A percentile compares a stretch with the other conserved stretches of the same genome.
These are phyloP conservation scores for Paramyrothecium sp. DNA, from an alignment of 2,329 filamentous ascomycete genomes.

Conservation along the genomic window DNA sequence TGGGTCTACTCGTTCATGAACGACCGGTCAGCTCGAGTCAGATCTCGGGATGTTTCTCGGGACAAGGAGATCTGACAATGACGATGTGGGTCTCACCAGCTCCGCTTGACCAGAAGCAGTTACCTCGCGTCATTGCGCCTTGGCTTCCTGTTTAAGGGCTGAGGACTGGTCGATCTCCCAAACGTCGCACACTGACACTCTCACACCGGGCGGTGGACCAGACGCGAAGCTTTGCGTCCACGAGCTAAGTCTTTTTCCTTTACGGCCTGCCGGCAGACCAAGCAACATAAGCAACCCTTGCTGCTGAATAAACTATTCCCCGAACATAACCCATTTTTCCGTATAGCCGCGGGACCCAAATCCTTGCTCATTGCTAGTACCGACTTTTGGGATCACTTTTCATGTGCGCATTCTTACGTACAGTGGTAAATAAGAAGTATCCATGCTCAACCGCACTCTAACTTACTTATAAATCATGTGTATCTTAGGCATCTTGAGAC, in stretches of 20 bases:
- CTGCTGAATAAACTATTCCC: background rate
- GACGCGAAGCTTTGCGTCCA: background rate
- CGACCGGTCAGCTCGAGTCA: background rate
- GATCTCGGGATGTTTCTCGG: background rate
- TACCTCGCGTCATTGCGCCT: background rate
- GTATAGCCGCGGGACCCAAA: no score
- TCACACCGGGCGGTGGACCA: background rate
- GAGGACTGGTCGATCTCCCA: background rate
- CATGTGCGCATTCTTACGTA: no score
- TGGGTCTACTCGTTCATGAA: constrained; percentile 13
- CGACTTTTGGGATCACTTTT: no score
- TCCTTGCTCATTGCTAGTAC: no score
- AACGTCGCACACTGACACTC: background rate
- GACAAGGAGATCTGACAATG: background rate
- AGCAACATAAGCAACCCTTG: background rate
- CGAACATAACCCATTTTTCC: no score
- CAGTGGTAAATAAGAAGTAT: no score
- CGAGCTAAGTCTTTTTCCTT: background rate
- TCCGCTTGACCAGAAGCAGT: background rate
- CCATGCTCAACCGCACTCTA: no score
- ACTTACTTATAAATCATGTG: no score
- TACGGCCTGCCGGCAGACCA: background rate
- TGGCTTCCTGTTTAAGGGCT: background rate
- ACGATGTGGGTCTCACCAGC: background rate
- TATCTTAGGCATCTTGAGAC: no score